Evolutionary conservation across 2,329 filamentous ascomycete species (phyloP), one percentile per base, ranked within the genome.

Genomic region (Aspergillus awamori): DNA sequence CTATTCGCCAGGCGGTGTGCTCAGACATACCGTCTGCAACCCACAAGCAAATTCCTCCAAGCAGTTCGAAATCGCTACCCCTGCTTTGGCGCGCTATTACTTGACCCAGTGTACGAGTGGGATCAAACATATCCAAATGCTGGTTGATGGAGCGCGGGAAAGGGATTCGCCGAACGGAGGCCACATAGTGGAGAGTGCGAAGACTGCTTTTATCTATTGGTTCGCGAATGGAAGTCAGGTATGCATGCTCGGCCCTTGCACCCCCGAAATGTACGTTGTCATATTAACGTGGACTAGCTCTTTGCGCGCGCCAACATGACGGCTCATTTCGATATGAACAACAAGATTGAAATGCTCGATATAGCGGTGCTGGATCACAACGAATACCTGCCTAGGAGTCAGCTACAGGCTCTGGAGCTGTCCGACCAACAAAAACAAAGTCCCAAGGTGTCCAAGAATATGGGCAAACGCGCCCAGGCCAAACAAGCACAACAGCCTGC

Each of bases 41-140:
- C 69, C 74, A 4, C 82, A 85, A 20, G 79, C 79, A 60, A 86
- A 36, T 36, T 36, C 88, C 48, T 82, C 89, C 58, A 97, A 96
- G 79, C 87, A 90, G 70, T 97, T 93, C 70, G 93, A 97, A 74
- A 92, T 98, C 53, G 86, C 89, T 2, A 91, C 87, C 61, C 86
- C 93, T 3, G 91, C 91, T 0, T 82, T 99, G 49, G 87, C 94
- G 36, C 88, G 94, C 70, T 98, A 95, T 76, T 97, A 97, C 74
- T 87, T 90, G 69, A 93, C 92, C 0, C 90, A 96, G 70, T 97
- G 95, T 73, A 89, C 89, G 60, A 94, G 92, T 63, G 93, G 93
- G 6, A 88, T 97, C 58, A 89, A 86, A 68, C 91, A 88, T 58
- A 91, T 98, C 69, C 92, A 97, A 74, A 85, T 98, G 73, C 87